Evolutionary conservation across 768 basidiomycete species (phyloP), one percentile per base, ranked within the genome.

Genomic region (Fomitopsis pulvina): DNA sequence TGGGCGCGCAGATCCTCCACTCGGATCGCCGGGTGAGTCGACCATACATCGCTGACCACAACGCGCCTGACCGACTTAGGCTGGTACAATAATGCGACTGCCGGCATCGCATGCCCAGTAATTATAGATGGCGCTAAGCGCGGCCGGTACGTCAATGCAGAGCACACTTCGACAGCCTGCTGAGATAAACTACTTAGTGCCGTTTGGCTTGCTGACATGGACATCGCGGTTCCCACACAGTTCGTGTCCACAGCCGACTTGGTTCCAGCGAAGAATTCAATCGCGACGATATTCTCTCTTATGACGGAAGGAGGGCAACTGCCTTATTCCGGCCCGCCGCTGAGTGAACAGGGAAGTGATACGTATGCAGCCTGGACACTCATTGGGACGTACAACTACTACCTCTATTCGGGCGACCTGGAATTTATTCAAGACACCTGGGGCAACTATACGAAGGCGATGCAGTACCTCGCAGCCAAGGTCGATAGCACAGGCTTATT

Each of bases 171-270:
- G 7, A 12, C 60, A 42, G 61, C 20, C 27, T 6, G 10, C 10
- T 16, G 18, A 46, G 5, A 5, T 37, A 5, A 12, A 10, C 28
- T 10, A 10, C 45, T 42, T 45, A 77, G 78, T 10, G 75, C 77
- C 14, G 77, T 79, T 5, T 80, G 78, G 78, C 77, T 76, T 55
- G 78, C 77, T 26, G 80, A 81, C 57, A 80, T 80, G 79, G 80
- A 79, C 11, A 77, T 81, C 29, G 80, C 78, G 1, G 78, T 80
- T 6, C 77, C 80, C 0, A 73, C 78, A 0, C 74, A 78, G 57
- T 81, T 82, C 53, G 80, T 82, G 0, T 80, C 79, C 0, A 82
- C 79, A 0, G 76, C 77, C 54, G 80, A 81, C 52, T 70, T 82
- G 2, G 51, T 79, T 1, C 75, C 78, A 0, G 78, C 78, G 0